phyloP scores from a whole-genome alignment of 78 protist genomes.

The Dictyostelium purpureum region DNA sequence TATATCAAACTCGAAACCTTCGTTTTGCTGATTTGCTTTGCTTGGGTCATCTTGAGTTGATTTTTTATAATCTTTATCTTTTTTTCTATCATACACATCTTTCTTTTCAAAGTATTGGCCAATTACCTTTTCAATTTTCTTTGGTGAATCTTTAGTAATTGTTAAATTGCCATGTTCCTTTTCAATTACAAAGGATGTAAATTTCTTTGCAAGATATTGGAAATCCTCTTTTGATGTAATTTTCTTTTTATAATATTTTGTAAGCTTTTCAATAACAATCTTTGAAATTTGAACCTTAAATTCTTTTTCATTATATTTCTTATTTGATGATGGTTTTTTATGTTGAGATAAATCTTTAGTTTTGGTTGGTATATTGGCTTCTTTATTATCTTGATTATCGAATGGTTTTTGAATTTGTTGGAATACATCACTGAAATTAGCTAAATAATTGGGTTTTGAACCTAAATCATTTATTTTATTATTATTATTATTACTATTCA shows the following conservation, averaged over 20 bases:
- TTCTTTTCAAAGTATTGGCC: slow-evolving; percentile 24
- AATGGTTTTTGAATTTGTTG: neutral
- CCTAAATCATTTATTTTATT: neutral
- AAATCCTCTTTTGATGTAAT: slow-evolving; percentile 58
- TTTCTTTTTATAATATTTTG: slow-evolving; percentile 2
- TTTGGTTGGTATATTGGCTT: neutral
- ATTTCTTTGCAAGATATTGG: slow-evolving; percentile 41
- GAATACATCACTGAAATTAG: neutral
- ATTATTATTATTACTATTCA: neutral
- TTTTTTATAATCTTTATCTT: slow-evolving; percentile 27
- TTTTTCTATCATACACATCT: slow-evolving; percentile 23
- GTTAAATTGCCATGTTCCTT: slow-evolving; percentile 46
- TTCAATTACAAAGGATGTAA: slow-evolving; percentile 18
- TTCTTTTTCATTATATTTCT: neutral
- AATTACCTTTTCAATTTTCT: slow-evolving; percentile 46
- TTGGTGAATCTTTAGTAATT: neutral
- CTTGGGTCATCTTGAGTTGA: too few species aligned
- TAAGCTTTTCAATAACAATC: slow-evolving; percentile 1
- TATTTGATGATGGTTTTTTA: neutral
- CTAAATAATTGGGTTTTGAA: neutral
- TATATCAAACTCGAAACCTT: too few species aligned
- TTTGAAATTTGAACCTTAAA: slow-evolving; percentile 22
- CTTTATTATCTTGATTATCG: neutral
- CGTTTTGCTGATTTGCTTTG: too few species aligned
- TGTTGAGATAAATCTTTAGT: neutral